phyloP scores from a whole-genome alignment of 495 filamentous ascomycete species.

The Clohesyomyces aquaticus region DNA sequence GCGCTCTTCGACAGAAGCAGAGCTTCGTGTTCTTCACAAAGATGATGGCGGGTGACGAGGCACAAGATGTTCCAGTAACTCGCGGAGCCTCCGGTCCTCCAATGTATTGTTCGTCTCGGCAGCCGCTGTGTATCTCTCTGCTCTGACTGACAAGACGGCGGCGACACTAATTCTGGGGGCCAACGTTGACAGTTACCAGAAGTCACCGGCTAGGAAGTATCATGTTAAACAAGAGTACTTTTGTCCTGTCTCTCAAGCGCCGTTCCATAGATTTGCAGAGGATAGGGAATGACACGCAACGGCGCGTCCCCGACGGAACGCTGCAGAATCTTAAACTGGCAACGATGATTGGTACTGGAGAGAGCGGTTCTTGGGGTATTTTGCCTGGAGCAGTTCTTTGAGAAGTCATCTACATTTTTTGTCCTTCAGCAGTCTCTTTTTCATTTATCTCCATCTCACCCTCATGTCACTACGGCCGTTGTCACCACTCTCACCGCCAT shows the following conservation, averaged over 20 bases:
- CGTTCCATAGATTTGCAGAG: not conserved
- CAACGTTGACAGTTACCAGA: not conserved
- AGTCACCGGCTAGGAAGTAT: not conserved
- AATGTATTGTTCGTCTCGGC: not conserved
- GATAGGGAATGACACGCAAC: constrained; percentile 8
- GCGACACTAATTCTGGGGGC: not conserved
- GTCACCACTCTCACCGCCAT: no score
- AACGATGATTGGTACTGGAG: not conserved
- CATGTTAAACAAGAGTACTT: not conserved
- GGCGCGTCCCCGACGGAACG: not conserved
- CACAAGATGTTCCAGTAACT: not conserved
- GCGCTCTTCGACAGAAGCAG: not conserved
- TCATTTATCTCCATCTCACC: no score
- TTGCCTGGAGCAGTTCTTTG: not conserved
- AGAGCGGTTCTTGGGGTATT: not conserved
- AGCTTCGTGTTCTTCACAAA: not conserved
- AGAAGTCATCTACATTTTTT: not conserved
- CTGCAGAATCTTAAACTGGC: constrained; percentile 10
- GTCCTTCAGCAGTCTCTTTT: no score
- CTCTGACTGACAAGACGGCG: constrained; percentile 14
- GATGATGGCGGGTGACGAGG: constrained; percentile 1
- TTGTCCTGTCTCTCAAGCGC: not conserved
- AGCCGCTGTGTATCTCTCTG: constrained; percentile 2
- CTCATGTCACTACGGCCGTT: no score
- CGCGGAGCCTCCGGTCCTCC: not conserved